A percentile compares a stretch with the other conserved stretches of the same genome.
Conservation (phyloP, 306 rosid species). For the Mimosa pudica region DNA sequence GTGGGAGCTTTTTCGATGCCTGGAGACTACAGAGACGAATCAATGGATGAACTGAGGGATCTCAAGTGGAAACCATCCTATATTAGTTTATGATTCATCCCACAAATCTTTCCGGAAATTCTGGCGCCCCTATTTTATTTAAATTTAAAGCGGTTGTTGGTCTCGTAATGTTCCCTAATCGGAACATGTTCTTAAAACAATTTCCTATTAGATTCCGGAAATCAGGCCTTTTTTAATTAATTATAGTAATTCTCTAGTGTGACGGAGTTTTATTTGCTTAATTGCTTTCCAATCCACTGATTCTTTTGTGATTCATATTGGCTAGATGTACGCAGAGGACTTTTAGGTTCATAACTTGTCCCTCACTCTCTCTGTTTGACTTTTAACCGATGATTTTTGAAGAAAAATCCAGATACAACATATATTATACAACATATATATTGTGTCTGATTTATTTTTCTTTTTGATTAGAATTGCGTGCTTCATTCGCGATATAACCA, state of each 20-base stretch:
- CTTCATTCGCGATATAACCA: not conserved
- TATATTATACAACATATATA: not conserved
- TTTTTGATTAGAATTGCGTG: not conserved
- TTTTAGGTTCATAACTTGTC: conserved; percentile 29
- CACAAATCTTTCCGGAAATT: conserved; percentile 44
- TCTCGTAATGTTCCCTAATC: conserved; percentile 31
- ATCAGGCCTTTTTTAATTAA: not conserved
- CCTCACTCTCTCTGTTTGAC: not conserved
- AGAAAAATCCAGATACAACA: not conserved
- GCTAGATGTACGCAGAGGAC: conserved; percentile 12
- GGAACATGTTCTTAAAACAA: conserved; percentile 30
- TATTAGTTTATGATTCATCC: conserved; percentile 18
- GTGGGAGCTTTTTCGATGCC: not conserved
- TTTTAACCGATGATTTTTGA: not conserved
- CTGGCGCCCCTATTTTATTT: conserved; percentile 37
- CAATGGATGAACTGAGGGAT: not conserved
- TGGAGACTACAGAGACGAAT: not conserved
- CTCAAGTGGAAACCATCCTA: not conserved
- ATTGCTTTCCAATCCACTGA: not conserved
- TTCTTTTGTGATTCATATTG: not conserved
- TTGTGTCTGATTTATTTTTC: conserved; percentile 1
- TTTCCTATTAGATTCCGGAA: conserved; percentile 32
- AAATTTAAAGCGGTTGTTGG: conserved; percentile 18
- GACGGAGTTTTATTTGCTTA: not conserved
- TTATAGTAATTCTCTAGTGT: not conserved